Percentiles rank a stretch among this genome's conserved stretches.
Evolutionary conservation across 441 rosid species (phyloP).

Genomic region (Gossypium laxum): DNA sequence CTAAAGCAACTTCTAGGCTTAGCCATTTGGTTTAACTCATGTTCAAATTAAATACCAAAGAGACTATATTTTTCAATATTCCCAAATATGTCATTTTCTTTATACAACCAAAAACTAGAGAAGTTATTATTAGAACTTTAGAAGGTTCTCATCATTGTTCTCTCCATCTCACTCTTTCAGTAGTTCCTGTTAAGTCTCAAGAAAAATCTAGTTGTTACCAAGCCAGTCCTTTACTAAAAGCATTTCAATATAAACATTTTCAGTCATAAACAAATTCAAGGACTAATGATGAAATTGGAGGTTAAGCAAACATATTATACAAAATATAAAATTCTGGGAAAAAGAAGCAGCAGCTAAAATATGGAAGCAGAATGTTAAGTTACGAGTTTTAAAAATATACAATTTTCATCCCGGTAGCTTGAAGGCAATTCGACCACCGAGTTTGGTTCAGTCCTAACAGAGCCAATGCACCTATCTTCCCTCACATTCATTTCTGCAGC

Average conservation of each 20-base stretch:
- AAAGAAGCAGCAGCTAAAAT: background rate
- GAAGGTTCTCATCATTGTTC: background rate
- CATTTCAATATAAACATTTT: background rate
- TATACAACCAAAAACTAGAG: background rate
- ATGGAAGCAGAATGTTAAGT: background rate
- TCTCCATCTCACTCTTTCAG: background rate
- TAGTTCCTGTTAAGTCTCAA: background rate
- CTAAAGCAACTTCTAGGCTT: background rate
- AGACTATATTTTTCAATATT: background rate
- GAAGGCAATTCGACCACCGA: slow-evolving; percentile 42
- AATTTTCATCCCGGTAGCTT: slow-evolving; percentile 41
- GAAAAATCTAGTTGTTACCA: background rate
- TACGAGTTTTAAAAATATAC: slow-evolving; percentile 36
- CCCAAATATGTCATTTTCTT: slow-evolving; percentile 1
- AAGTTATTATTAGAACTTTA: background rate
- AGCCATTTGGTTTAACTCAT: background rate
- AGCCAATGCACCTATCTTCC: slow-evolving; percentile 42
- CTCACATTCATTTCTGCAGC: slow-evolving; percentile 40
- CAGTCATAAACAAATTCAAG: background rate
- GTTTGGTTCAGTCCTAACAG: slow-evolving; percentile 38
- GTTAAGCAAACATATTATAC: background rate
- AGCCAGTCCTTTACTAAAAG: background rate
- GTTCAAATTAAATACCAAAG: background rate
- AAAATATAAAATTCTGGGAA: background rate
- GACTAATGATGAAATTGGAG: background rate